phyloP scores from a whole-genome alignment of 78 protist species.

The Protostelium mycophagum region DNA sequence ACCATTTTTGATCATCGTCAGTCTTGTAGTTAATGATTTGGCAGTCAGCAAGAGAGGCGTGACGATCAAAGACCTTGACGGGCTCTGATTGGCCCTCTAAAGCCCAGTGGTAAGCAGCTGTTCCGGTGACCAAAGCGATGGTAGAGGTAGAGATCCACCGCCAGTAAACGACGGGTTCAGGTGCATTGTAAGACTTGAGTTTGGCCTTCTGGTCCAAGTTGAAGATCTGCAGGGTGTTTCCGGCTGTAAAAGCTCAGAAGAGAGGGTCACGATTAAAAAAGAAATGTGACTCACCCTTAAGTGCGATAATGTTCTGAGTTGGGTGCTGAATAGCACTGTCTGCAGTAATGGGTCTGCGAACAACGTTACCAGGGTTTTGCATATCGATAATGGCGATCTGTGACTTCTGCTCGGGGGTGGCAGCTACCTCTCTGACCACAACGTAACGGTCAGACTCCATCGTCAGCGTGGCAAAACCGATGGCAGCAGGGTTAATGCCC shows the following conservation, averaged over 20 bases:
- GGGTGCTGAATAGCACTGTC: conserved; percentile 98
- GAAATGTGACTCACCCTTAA: conserved; percentile 66
- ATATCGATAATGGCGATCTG: conserved; percentile 86
- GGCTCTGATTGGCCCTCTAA: conserved; percentile 84
- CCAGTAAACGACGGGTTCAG: conserved; percentile 93
- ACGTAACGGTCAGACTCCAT: conserved; percentile 93
- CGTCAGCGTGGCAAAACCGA: conserved; percentile 85
- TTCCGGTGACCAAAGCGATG: conserved; percentile 91
- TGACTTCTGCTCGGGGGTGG: conserved; percentile 20
- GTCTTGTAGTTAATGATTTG: conserved; percentile 96
- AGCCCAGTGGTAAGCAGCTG: conserved; percentile 97
- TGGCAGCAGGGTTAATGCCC: conserved; percentile 68
- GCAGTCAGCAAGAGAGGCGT: conserved; percentile 55
- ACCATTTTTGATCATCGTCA: conserved; percentile 84
- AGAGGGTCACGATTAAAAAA: conserved; percentile 1
- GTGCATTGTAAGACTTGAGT: conserved; percentile 74
- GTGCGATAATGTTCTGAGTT: conserved; percentile 87
- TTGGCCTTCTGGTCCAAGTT: conserved; percentile 86
- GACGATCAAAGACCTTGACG: conserved; percentile 89
- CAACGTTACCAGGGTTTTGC: conserved; percentile 64
- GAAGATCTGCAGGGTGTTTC: conserved; percentile 88
- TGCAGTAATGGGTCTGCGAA: conserved; percentile 82
- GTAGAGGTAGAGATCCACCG: conserved; percentile 85
- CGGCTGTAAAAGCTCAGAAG: conserved; percentile 41
- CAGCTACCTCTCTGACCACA: conserved; percentile 87